Conservation (phyloP, 2,329 filamentous ascomycete genomes). For the Rhynchosporium graminicola region DNA sequence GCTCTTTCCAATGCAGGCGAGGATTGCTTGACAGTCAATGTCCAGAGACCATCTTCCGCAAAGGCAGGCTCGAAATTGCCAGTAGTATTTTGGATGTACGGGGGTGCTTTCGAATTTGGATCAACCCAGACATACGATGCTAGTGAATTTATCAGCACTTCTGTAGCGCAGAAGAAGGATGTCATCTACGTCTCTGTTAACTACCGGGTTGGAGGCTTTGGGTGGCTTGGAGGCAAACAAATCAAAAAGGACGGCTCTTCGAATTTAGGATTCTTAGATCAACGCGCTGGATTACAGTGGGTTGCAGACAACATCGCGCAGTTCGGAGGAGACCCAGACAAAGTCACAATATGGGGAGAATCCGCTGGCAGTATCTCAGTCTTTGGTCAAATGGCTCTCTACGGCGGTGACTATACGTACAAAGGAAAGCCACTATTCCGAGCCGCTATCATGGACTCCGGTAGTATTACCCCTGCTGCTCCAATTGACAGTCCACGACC, state of each 20-base stretch:
- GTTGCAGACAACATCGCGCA: conserved; percentile 73
- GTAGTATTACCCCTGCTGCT: conserved; percentile 61
- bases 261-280: conserved; percentile 73
- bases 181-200: conserved; percentile 77
- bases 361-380: conserved; percentile 69
- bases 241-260: conserved; percentile 65
- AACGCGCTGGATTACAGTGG: conserved; percentile 73
- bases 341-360: conserved; percentile 50
- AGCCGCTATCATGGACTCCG: conserved; percentile 76
- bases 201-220: conserved; percentile 74
- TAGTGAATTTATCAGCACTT: conserved; percentile 48
- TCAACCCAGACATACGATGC: conserved; percentile 55
- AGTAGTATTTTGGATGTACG: conserved; percentile 71
- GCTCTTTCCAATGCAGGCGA: conserved; percentile 55
- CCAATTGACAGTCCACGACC: conserved; percentile 66
- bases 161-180: conserved; percentile 54
- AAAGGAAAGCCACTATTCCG: conserved; percentile 75
- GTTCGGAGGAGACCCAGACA: conserved; percentile 64
- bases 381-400: conserved; percentile 74
- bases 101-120: conserved; percentile 63
- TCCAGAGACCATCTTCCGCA: conserved; percentile 60
- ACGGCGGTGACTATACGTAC: conserved; percentile 71
- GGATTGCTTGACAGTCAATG: conserved; percentile 63
- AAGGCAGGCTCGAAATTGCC: conserved; percentile 58
- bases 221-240: conserved; percentile 70